Base-by-base conservation (phyloP, 2,329 filamentous ascomycete species). In the Fusarium tuaranense region DNA sequence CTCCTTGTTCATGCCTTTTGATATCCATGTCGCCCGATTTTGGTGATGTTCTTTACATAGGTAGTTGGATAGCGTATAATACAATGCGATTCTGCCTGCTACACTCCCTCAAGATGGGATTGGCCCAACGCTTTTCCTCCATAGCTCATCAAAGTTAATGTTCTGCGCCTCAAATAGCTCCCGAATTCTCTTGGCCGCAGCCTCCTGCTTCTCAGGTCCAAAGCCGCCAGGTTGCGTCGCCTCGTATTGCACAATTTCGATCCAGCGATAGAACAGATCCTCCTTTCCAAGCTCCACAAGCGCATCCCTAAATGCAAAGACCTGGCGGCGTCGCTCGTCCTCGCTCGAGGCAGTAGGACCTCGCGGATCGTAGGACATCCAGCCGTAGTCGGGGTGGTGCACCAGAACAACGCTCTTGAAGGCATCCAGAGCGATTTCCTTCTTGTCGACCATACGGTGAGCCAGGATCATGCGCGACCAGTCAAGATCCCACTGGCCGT, bases 241-340 rank as follows among this genome's bases (percentile, higher is more conserved):
- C 84, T 98, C 95, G 79, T 91, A 97, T 84, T 98, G 95, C 60
- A 98, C 92, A 80, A 97, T 89, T 85, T 98, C 95, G 59, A 98
- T 94, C 95, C 95, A 98, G 65, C 93, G 91, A 85, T 94, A 98
- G 85, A 98, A 98, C 63, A 98, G 82, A 73, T 93, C 91, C 82
- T 98, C 95, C 83, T 98, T 97, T 51, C 93, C 95, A 82, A 97
- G 87, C 4, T 88, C 88, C 2, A 89, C 88, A 76, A 98, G 87
- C 22, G 91, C 91, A 51, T 97, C 93, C 77, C 94, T 92, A 81
- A 98, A 97, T 4, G 89, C 88, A 72, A 97, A 90, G 10, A 98
- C 92, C 83, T 97, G 94, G 72, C 91, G 89, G 75, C 92, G 86
- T 58, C 89, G 89, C 71, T 91, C 88, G 68, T 93, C 92, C 74